Base-by-base conservation (phyloP, 768 basidiomycete species). In the Suillus subalutaceus region DNA sequence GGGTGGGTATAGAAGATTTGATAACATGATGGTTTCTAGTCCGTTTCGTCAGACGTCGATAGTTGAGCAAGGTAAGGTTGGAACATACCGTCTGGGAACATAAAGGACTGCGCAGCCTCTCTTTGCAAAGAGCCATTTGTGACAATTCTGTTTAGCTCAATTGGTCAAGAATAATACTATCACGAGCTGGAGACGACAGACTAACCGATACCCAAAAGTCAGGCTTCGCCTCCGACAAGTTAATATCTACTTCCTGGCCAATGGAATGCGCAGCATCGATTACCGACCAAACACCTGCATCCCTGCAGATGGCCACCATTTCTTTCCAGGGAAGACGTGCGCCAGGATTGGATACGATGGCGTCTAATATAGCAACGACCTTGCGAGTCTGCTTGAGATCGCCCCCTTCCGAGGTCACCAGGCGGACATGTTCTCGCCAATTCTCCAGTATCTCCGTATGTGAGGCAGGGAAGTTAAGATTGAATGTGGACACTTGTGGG, bases 101-200 rank as follows among this genome's bases (percentile, higher is more conserved):
- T 95, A 96, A 20, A 96, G 79, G 18, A 90, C 80, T 0, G 91
- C 88, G 56, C 83, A 87, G 1, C 86, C 80, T 7, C 93, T 84
- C 74, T 92, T 90, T 3, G 86, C 82, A 70, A 83, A 88, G 2
- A 94, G 78, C 94, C 94, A 96, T 76, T 96, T 95, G 77, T 95
- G 91, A 69, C 90, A 90, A 70, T 94, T 94, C 87, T 92, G 67
- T 62, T n/a, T 2, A 3, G 43, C 18, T 13, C 52, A 10, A 18
- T 23, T 18, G 38, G 40, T 48, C 26, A 53, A 20, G 32, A 62
- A 20, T 2, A 40, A 20, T 43, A 10, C n/a, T 30, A 48, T 20
- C 32, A 13, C 9, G 9, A 32, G 23, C 13, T 4, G 20, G 41
- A 37, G 32, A 37, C 2, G n/a, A 52, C 20, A 6, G 6, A 79